Percentiles rank a stretch among this genome's conserved stretches.
phyloP scores from a whole-genome alignment of 257 asterid genomes.

The Scutellaria galericulata region DNA sequence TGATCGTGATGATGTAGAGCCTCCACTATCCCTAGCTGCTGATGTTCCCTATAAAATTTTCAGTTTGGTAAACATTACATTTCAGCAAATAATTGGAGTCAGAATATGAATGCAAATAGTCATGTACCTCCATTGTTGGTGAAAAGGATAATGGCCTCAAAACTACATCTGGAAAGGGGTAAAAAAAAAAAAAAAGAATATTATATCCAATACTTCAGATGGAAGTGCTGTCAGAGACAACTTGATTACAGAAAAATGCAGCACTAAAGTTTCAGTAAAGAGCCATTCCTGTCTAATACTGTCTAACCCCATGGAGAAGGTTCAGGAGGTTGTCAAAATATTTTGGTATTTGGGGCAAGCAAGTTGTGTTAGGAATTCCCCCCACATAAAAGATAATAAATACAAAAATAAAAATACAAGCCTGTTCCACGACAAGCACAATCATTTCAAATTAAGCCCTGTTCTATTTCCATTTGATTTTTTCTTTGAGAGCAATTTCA shows the following conservation, averaged over 20 bases:
- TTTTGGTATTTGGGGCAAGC: background rate
- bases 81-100: slow-evolving; percentile 24
- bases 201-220: slow-evolving; percentile 22
- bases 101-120: slow-evolving; percentile 7
- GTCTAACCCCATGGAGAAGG: background rate
- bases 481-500: slow-evolving; percentile 5
- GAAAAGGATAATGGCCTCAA: slow-evolving; percentile 79
- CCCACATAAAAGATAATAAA: no score
- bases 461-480: background rate
- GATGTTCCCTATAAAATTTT: slow-evolving; percentile 74
- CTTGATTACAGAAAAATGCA: slow-evolving; percentile 21
- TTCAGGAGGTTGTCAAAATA: background rate
- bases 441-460: background rate
- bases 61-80: slow-evolving; percentile 7
- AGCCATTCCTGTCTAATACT: background rate
- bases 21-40: slow-evolving; percentile 72
- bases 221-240: background rate
- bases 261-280: background rate
- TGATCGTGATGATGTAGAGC: slow-evolving; percentile 87
- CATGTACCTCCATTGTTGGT: slow-evolving; percentile 87
- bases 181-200: slow-evolving; percentile 29
- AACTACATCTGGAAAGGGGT: slow-evolving; percentile 54
- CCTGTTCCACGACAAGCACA: background rate
- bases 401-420: background rate
- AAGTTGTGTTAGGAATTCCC: background rate